These are phyloP conservation scores for Benincasa hispida DNA, from an alignment of 306 rosid genomes.

Conservation along the genomic window DNA sequence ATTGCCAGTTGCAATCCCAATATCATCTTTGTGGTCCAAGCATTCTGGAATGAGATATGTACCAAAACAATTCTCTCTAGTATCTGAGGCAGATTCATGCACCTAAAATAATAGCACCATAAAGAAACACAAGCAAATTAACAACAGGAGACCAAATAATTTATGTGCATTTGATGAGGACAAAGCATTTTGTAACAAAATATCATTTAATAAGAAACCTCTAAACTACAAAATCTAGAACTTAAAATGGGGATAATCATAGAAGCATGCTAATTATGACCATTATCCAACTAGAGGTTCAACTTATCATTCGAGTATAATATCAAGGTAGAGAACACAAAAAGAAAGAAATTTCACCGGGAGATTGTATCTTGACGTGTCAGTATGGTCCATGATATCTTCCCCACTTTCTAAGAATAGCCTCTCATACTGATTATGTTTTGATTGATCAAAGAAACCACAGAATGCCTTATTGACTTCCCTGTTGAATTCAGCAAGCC, in stretches of 20 bases:
- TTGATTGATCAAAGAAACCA: conserved; percentile 53
- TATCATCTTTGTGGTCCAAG: conserved; percentile 16
- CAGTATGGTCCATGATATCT: conserved; percentile 5
- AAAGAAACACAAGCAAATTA: background rate
- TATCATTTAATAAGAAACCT: background rate
- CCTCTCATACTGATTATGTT: conserved; percentile 23
- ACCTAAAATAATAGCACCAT: conserved; percentile 16
- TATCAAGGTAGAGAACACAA: conserved; percentile 13
- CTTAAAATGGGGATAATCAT: background rate
- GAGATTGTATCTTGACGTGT: background rate
- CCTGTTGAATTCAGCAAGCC: conserved; percentile 38
- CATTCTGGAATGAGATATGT: conserved; percentile 14
- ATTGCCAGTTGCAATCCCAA: conserved; percentile 86
- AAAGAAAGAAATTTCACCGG: conserved; percentile 9
- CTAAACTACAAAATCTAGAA: background rate
- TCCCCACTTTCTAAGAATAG: conserved; percentile 22
- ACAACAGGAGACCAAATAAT: background rate
- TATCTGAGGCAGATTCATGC: conserved; percentile 20
- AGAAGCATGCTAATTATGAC: background rate
- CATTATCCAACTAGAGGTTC: background rate
- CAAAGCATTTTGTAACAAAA: background rate
- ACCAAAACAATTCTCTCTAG: conserved; percentile 20
- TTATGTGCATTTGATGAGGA: background rate
- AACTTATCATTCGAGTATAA: background rate
- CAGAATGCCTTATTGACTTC: conserved; percentile 86